Percentiles rank a stretch among this genome's conserved stretches.
Evolutionary conservation across 2,329 filamentous ascomycete genomes (phyloP).

Genomic region (Chaetomium olivaceum): DNA sequence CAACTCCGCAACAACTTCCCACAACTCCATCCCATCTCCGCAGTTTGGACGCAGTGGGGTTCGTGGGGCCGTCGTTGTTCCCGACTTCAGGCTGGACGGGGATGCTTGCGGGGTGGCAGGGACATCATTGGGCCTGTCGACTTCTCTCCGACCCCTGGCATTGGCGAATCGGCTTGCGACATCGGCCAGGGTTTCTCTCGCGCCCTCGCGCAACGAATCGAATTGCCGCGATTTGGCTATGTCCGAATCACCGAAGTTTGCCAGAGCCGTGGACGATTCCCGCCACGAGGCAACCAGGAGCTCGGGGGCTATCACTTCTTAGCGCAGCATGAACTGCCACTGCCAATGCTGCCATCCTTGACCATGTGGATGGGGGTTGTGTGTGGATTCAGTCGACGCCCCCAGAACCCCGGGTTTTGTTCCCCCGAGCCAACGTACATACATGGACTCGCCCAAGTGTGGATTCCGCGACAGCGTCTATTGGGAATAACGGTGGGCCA

Average conservation of each 20-base stretch:
- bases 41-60: slow-evolving; percentile 22
- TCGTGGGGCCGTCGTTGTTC: slow-evolving; percentile 12
- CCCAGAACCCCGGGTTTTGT: slow-evolving; percentile 19
- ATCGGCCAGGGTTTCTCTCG: slow-evolving; percentile 7
- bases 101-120: slow-evolving; percentile 22
- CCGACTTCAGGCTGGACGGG: slow-evolving; percentile 22
- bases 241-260: slow-evolving; percentile 25
- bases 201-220: slow-evolving; percentile 14
- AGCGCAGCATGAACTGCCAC: slow-evolving; percentile 9
- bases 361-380: slow-evolving; percentile 12
- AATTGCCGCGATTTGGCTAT: slow-evolving; percentile 26
- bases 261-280: slow-evolving; percentile 11
- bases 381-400: slow-evolving; percentile 23
- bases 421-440: slow-evolving; percentile 6
- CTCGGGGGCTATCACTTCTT: slow-evolving; percentile 4
- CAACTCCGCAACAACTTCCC: background rate
- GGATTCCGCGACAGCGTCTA: slow-evolving; percentile 18
- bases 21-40: slow-evolving; percentile 17
- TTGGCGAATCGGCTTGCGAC: slow-evolving; percentile 27
- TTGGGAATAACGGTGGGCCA: slow-evolving; percentile 23
- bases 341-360: slow-evolving; percentile 1
- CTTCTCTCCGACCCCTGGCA: slow-evolving; percentile 9
- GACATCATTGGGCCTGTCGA: background rate
- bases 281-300: slow-evolving; percentile 11
- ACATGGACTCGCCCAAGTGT: background rate